Conservation (phyloP, 2,329 filamentous ascomycete species). For the Macrophomina tecta region DNA sequence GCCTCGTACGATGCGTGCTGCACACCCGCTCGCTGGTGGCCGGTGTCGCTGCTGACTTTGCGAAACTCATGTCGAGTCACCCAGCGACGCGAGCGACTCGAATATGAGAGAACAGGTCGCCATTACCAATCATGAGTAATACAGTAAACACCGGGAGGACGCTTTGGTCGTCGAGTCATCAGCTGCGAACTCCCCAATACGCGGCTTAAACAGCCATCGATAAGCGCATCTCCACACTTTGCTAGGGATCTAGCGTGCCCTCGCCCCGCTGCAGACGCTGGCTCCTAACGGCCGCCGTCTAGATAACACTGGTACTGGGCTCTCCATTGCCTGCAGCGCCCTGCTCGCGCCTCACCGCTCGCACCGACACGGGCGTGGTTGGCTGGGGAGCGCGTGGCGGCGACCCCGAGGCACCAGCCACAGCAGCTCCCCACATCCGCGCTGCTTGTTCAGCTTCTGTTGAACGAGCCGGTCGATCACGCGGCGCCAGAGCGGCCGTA, state of each 20-base stretch:
- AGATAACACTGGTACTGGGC: not conserved
- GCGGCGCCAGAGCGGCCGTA: not conserved
- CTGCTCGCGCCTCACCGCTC: not conserved
- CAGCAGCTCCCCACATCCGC: conserved; percentile 12
- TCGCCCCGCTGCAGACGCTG: conserved; percentile 13
- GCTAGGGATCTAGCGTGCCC: conserved; percentile 6
- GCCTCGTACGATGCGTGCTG: conserved; percentile 17
- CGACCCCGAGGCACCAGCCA: conserved; percentile 20
- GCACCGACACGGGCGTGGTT: conserved; percentile 1
- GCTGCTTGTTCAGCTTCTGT: not conserved
- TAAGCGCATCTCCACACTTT: conserved; percentile 13
- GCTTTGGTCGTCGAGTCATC: not conserved
- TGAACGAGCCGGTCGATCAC: conserved; percentile 19
- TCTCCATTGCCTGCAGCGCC: not conserved
- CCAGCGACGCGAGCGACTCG: not conserved
- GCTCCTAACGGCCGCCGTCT: not conserved
- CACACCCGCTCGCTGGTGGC: not conserved
- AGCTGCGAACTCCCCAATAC: not conserved
- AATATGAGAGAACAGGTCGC: not conserved
- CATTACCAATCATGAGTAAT: conserved; percentile 19
- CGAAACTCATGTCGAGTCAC: not conserved
- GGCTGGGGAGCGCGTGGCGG: conserved; percentile 13
- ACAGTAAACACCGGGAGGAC: not conserved
- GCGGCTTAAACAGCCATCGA: conserved; percentile 4
- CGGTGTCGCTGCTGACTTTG: conserved; percentile 10